Base-by-base conservation (phyloP, 768 basidiomycete species). In the Rhodotorula babjevae region DNA sequence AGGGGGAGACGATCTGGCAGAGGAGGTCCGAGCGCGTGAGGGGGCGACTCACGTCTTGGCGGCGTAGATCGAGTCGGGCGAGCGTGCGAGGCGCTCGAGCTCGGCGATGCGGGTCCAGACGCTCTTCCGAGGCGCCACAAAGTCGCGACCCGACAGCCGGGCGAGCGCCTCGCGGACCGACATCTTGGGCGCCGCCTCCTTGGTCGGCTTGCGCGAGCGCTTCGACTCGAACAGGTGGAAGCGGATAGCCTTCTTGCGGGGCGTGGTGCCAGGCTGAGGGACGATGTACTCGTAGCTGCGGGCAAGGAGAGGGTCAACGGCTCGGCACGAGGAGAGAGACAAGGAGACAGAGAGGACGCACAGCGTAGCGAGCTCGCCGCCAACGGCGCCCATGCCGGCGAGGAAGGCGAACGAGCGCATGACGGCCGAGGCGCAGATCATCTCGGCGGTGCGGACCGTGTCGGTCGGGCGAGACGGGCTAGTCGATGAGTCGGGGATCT, bases 321-420 rank as follows among this genome's bases (percentile, higher is more conserved):
- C 19, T 5, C 15, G 12, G 50, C 10, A 1, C 50, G 25, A 27
- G 25, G 50, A 52, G 50, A n/a, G n/a, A n/a, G 25, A 27, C 23
- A n/a, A n/a, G n/a, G 10, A 9, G 36, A 49, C 21, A 2, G n/a
- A 14, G n/a, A 29, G 29, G 4, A 57, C 56, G 31, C 33, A 77
- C 14, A 78, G 72, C 0, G 46, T n/a, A 15, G 73, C 65, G 19
- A 81, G 72, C 29, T 79, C 76, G 19, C 70, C 57, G 40, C 76
- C 71, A 60, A 80, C 78, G 19, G 71, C 72, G 7, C 77, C 79
- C 67, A 69, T 66, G 1, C 64, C 60, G 58, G 63, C 63, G 64
- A 69, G 61, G 61, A 65, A 73, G 21, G 68, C 55, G 59, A 67
- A 68, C 31, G 74, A 40, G 25, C 52, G 59, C 61, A 68, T 61